Percentiles rank a stretch among this genome's conserved stretches.
phyloP scores from a whole-genome alignment of 1,284 basidiomycete species.

The Xerocomus minutiporus region DNA sequence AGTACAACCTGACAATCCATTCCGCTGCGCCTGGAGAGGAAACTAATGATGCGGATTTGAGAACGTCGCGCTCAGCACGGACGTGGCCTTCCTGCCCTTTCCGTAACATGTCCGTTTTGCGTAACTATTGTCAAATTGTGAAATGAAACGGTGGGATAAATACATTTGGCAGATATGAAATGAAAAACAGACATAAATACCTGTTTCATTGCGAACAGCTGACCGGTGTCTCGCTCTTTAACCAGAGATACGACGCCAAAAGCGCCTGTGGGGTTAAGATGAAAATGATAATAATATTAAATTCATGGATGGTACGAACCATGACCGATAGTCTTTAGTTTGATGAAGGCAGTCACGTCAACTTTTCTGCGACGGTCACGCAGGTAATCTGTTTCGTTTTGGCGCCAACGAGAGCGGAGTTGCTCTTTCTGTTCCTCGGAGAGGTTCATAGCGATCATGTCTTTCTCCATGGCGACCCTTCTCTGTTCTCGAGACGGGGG shows the following conservation, averaged over 20 bases:
- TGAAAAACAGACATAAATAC: slow-evolving; percentile 38
- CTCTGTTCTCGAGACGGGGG: slow-evolving; percentile 82
- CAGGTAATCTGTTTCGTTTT: slow-evolving; percentile 87
- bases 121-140: slow-evolving; percentile 51
- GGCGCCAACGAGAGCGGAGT: slow-evolving; percentile 72
- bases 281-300: slow-evolving; percentile 21
- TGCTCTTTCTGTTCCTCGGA: slow-evolving; percentile 66
- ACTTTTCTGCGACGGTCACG: slow-evolving; percentile 81
- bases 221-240: slow-evolving; percentile 72
- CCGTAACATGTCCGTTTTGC: slow-evolving; percentile 94
- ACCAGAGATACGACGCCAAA: slow-evolving; percentile 96
- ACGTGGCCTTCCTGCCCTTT: slow-evolving; percentile 98
- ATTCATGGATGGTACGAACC: slow-evolving; percentile 48
- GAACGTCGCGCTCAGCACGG: slow-evolving; percentile 84
- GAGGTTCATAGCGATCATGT: slow-evolving; percentile 74
- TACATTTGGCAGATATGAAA: slow-evolving; percentile 27
- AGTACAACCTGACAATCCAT: slow-evolving; percentile 93
- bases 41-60: slow-evolving; percentile 75
- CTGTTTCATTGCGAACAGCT: slow-evolving; percentile 96
- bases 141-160: slow-evolving; percentile 25
- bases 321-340: slow-evolving; percentile 93
- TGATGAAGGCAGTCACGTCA: slow-evolving; percentile 80
- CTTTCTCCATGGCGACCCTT: slow-evolving; percentile 79
- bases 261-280: slow-evolving; percentile 56
- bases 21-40: slow-evolving; percentile 67